phyloP scores from a whole-genome alignment of 2,329 filamentous ascomycete species.

The Fusarium poae region DNA sequence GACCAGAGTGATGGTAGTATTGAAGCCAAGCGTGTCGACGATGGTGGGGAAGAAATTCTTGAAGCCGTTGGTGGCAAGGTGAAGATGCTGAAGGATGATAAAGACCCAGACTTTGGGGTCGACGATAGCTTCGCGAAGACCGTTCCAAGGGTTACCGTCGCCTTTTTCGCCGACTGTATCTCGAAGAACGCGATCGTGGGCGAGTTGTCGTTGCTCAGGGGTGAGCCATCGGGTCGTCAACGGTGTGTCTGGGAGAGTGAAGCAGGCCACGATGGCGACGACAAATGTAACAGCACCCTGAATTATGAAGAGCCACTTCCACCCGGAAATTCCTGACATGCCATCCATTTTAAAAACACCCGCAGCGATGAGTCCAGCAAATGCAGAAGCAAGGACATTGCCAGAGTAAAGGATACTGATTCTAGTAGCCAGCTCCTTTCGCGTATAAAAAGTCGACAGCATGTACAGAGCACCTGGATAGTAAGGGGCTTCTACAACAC shows the following conservation, averaged over 20 bases:
- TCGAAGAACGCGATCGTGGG: conserved; percentile 55
- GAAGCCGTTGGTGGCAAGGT: conserved; percentile 49
- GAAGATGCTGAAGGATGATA: conserved; percentile 33
- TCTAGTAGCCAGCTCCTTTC: conserved; percentile 60
- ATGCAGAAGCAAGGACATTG: conserved; percentile 54
- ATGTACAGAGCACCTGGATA: conserved; percentile 56
- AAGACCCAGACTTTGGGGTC: conserved; percentile 50
- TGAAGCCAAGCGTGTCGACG: conserved; percentile 62
- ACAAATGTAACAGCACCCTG: conserved; percentile 47
- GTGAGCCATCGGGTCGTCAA: conserved; percentile 56
- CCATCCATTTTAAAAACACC: conserved; percentile 57
- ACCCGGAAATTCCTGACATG: conserved; percentile 44
- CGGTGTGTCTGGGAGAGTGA: conserved; percentile 56
- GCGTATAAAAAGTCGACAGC: conserved; percentile 67
- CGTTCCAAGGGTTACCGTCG: conserved; percentile 21
- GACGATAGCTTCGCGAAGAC: conserved; percentile 22
- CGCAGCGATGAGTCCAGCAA: conserved; percentile 60
- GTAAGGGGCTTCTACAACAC: conserved; percentile 59
- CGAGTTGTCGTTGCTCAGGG: conserved; percentile 57
- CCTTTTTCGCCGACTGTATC: conserved; percentile 44
- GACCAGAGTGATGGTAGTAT: conserved; percentile 61
- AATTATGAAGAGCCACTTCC: conserved; percentile 54
- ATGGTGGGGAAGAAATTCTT: conserved; percentile 54
- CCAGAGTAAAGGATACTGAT: conserved; percentile 62
- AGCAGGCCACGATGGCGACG: conserved; percentile 51